A percentile compares a stretch with the other conserved stretches of the same genome.
These are phyloP conservation scores for Solanum hybrid DNA, from an alignment of 305 asterid genomes.

Conservation along the genomic window DNA sequence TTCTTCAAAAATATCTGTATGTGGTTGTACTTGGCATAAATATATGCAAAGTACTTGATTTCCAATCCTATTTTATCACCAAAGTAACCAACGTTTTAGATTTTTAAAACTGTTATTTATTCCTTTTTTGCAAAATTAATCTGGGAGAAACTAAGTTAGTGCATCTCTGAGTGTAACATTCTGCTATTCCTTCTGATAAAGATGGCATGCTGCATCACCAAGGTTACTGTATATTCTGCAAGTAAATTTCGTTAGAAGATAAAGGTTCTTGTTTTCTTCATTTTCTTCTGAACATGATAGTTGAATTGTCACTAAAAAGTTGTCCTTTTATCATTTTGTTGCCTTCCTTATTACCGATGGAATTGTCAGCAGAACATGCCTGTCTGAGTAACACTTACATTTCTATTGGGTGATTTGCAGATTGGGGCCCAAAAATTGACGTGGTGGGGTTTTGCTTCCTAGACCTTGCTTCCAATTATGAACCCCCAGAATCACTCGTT, in stretches of 20 bases:
- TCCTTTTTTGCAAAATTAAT: not conserved
- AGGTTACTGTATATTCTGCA: not conserved
- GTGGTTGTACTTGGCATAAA: not conserved
- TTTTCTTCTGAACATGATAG: not conserved
- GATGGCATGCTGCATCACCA: not conserved
- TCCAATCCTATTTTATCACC: not conserved
- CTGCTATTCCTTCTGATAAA: not conserved
- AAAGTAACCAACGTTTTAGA: not conserved
- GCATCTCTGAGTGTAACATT: not conserved
- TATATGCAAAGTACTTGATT: not conserved
- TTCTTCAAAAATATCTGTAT: not conserved
- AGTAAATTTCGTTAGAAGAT: not conserved
- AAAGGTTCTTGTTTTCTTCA: not conserved
- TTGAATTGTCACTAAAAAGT: not conserved
- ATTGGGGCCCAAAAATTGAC: conserved; percentile 85
- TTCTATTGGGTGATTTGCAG: conserved; percentile 28
- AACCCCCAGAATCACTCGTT: conserved; percentile 61
- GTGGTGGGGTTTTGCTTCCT: conserved; percentile 94
- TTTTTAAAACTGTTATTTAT: not conserved
- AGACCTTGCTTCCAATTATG: conserved; percentile 82
- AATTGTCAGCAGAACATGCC: not conserved
- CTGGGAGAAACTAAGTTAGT: not conserved
- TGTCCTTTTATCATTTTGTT: not conserved
- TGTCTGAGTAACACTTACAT: not conserved
- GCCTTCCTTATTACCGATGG: not conserved